Evolutionary conservation across 2,329 filamentous ascomycete genomes (phyloP), one percentile per base, ranked within the genome.

Genomic region (Helicocarpus griseus): DNA sequence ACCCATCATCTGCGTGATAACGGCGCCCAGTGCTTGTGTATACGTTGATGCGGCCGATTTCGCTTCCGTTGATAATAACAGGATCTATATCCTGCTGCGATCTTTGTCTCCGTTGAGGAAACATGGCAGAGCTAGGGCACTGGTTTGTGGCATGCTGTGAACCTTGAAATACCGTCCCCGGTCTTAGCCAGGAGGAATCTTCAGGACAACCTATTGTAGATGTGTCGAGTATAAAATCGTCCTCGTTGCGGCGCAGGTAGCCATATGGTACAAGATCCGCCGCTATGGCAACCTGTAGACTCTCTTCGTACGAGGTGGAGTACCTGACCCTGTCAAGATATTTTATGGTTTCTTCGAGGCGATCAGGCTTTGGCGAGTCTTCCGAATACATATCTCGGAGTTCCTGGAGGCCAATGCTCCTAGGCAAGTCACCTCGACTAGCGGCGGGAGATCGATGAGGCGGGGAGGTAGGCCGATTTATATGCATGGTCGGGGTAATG

Each of bases 111-210:
- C 64, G 65, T 53, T 65, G 66, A 13, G 61, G 57, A 13, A 66
- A 57, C 45, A 64, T 61, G 41, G 47, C 45, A 39, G 63, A 56
- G 24, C 56, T 60, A 21, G 58, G 54, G 41, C 57, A 63, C 49
- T 66, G 67, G 26, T 47, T 47, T 8, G 69, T 70, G 14, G 81
- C 81, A 59, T 80, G 77, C 61, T 86, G 82, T 24, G 74, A 78
- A 2, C 82, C 82, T 11, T 75, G 75, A 56, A 84, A 82, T 0
- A 80, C 71, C 49, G 78, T 75, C 19, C 82, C 82, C 5, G 79
- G 75, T 48, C 77, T 74, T 9, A 86, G 66, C 80, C 81, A 85
- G 6, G 81, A 84, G 46, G 75, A 81, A 49, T 73, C 67, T 2
- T 79, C 62, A 8, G 73, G 76, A 1, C 74, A 72, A 2, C 73